phyloP scores from a whole-genome alignment of 163 green algal species.

The Prototheca wickerhamii region DNA sequence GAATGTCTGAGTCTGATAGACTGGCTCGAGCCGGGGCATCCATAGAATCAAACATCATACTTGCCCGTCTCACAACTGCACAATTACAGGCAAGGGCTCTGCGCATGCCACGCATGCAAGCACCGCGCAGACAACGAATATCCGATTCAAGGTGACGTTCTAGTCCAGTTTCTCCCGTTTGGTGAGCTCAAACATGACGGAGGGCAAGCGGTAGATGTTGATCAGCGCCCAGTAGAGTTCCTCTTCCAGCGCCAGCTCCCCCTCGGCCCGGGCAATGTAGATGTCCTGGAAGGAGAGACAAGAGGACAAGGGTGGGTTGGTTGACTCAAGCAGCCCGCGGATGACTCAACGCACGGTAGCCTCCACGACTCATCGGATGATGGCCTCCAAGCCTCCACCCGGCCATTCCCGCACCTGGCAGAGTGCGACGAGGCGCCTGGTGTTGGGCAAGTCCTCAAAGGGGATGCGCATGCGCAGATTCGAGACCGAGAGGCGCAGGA shows the following conservation, averaged over 20 bases:
- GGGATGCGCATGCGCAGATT: conserved; percentile 70
- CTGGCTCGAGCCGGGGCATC: not conserved
- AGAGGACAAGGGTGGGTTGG: not conserved
- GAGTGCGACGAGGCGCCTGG: conserved; percentile 55
- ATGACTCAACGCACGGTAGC: not conserved
- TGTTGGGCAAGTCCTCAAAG: conserved; percentile 76
- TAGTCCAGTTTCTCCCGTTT: conserved; percentile 10
- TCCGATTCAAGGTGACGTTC: too few relatives aligned
- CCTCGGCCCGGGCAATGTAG: conserved; percentile 74
- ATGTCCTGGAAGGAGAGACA: conserved; percentile 54
- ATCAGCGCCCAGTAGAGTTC: conserved; percentile 77
- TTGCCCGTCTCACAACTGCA: not conserved
- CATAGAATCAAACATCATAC: not conserved
- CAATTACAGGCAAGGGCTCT: not conserved
- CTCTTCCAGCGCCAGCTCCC: conserved; percentile 76
- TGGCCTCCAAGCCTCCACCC: not conserved
- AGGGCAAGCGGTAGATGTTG: conserved; percentile 70
- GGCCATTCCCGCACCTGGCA: too few relatives aligned
- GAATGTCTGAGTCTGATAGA: too few relatives aligned
- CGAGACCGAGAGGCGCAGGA: conserved; percentile 61
- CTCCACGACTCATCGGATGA: not conserved
- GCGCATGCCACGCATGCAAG: not conserved
- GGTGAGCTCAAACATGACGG: conserved; percentile 74
- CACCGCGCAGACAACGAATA: too few relatives aligned
- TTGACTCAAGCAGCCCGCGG: not conserved